These are phyloP conservation scores for Magnolia sinica DNA, from an alignment of 164 flowering plant species.

Conservation along the genomic window DNA sequence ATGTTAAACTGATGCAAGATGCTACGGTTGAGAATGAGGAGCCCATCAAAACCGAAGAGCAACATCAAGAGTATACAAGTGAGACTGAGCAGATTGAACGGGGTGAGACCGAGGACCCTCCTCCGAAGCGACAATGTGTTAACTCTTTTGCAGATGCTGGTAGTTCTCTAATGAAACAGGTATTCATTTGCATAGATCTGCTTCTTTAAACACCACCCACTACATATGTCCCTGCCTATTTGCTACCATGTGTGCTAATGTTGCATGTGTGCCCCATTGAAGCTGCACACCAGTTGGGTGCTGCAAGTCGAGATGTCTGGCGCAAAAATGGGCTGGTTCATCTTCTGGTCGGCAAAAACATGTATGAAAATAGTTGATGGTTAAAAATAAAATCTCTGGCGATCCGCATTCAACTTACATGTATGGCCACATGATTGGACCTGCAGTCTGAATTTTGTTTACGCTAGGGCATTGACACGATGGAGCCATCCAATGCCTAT, in stretches of 20 bases:
- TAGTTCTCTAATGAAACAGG: slow-evolving; percentile 80
- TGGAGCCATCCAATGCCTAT: neutral
- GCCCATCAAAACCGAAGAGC: slow-evolving; percentile 23
- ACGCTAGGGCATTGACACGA: too few species aligned
- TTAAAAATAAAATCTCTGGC: neutral
- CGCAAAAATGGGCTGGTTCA: neutral
- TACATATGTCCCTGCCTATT: neutral
- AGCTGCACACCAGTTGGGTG: neutral
- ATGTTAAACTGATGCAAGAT: slow-evolving; percentile 21
- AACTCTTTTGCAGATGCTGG: slow-evolving; percentile 42
- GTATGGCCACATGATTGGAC: neutral
- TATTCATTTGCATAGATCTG: slow-evolving; percentile 7
- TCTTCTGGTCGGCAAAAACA: neutral
- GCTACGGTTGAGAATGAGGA: slow-evolving; percentile 36
- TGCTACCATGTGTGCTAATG: neutral
- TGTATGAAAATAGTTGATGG: too few species aligned
- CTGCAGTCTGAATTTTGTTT: neutral
- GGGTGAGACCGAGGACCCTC: slow-evolving; percentile 38
- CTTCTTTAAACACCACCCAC: too few species aligned
- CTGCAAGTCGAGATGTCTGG: neutral
- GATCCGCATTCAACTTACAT: neutral
- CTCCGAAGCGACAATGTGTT: slow-evolving; percentile 47
- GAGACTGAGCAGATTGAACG: slow-evolving; percentile 36
- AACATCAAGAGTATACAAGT: slow-evolving; percentile 19
- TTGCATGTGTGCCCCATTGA: neutral